phyloP scores from a whole-genome alignment of 345 rosid genomes.

The Limnanthes douglasii region DNA sequence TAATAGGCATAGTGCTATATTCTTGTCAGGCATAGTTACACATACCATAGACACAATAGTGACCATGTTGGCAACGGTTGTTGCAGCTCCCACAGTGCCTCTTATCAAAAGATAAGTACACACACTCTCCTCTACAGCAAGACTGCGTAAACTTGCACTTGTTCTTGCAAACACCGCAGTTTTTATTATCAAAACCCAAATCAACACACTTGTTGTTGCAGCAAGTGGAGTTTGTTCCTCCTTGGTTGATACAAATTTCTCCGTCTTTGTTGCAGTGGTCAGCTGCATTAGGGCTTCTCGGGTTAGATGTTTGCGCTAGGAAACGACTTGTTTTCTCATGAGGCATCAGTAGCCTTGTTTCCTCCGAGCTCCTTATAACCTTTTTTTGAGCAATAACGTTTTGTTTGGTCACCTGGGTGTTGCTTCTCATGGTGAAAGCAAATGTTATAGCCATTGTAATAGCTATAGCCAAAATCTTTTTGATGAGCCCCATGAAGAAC shows the following conservation, averaged over 20 bases:
- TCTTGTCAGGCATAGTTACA: conserved; percentile 44
- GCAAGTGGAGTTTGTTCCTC: conserved; percentile 25
- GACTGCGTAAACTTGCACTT: conserved; percentile 35
- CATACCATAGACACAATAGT: conserved; percentile 42
- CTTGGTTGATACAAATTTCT: conserved; percentile 18
- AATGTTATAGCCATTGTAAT: conserved; percentile 30
- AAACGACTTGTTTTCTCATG: conserved; percentile 38
- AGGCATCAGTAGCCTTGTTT: conserved; percentile 1
- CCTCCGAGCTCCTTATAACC: conserved; percentile 5
- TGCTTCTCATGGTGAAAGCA: too few relatives aligned
- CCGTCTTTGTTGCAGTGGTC: conserved; percentile 44
- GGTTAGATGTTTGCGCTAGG: conserved; percentile 16
- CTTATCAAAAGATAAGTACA: conserved; percentile 31
- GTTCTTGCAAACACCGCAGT: conserved; percentile 60
- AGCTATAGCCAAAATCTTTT: conserved; percentile 25
- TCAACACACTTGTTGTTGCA: conserved; percentile 69
- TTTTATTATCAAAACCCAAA: conserved; percentile 21
- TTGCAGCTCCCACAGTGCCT: conserved; percentile 65
- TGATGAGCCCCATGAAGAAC: conserved; percentile 34
- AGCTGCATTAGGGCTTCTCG: conserved; percentile 29
- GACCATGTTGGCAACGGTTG: conserved; percentile 27
- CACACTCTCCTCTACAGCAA: conserved; percentile 69
- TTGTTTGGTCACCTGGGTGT: too few relatives aligned
- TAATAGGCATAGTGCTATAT: too few relatives aligned
- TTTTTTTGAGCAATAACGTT: conserved; percentile 6